A percentile compares a stretch with the other conserved stretches of the same genome.
phyloP scores from a whole-genome alignment of 1,284 basidiomycete species.

The Paramarasmius palmivorus region DNA sequence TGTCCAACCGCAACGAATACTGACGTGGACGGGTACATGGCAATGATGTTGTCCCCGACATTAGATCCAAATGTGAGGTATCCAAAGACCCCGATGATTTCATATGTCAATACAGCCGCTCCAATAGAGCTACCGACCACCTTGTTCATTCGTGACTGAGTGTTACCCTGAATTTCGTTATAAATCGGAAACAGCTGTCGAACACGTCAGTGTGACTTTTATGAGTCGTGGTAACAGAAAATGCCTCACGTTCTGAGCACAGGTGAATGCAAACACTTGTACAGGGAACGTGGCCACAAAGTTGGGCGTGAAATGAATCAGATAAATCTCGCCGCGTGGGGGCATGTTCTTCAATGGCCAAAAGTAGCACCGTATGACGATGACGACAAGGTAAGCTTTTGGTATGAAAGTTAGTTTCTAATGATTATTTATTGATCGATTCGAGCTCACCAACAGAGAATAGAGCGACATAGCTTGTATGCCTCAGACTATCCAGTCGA shows the following conservation, averaged over 20 bases:
- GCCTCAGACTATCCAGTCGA: constrained; percentile 78
- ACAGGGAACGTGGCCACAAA: constrained; percentile 91
- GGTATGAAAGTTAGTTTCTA: constrained; percentile 7
- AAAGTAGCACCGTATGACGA: constrained; percentile 77
- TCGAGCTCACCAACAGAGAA: constrained; percentile 75
- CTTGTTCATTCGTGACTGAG: constrained; percentile 83
- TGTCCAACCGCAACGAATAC: constrained; percentile 93
- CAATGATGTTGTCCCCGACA: constrained; percentile 89
- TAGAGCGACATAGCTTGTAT: constrained; percentile 85
- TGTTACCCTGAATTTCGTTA: constrained; percentile 87
- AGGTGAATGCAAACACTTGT: constrained; percentile 94
- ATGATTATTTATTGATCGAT: neutral
- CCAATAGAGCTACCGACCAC: constrained; percentile 88
- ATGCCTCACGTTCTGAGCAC: constrained; percentile 79
- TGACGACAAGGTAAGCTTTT: constrained; percentile 70
- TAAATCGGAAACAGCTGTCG: constrained; percentile 85
- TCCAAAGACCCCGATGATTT: constrained; percentile 84
- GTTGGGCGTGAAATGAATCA: constrained; percentile 74
- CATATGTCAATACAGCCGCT: constrained; percentile 75
- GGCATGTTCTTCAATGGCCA: constrained; percentile 63
- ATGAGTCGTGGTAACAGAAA: neutral
- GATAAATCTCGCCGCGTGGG: constrained; percentile 62
- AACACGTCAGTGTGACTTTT: constrained; percentile 8
- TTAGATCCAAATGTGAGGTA: constrained; percentile 95
- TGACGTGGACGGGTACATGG: constrained; percentile 94